Conservation (phyloP, 2,329 filamentous ascomycete species). For the Hymenoscyphus albidus region DNA sequence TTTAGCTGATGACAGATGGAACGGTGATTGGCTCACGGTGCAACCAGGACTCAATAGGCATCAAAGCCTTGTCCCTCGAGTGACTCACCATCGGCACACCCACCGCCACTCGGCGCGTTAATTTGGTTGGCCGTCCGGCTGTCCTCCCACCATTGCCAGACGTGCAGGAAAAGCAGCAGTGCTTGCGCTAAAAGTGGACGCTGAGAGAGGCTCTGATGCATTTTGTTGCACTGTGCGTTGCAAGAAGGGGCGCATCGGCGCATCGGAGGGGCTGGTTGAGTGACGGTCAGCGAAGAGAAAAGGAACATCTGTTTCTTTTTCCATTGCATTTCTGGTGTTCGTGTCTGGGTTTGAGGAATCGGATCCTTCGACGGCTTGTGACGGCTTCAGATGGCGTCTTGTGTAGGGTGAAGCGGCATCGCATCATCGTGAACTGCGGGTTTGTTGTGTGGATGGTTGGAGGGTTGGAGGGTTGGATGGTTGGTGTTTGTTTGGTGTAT, state of each 20-base stretch:
- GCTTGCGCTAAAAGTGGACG: background rate
- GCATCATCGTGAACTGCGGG: background rate
- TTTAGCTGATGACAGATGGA: background rate
- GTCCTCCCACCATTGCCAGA: background rate
- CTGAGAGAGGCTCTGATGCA: background rate
- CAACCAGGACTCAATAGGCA: background rate
- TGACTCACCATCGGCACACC: background rate
- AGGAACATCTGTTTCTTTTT: background rate
- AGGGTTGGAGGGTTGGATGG: no score
- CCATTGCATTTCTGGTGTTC: background rate
- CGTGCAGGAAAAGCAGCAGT: background rate
- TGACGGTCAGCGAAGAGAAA: background rate
- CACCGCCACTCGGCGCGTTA: background rate
- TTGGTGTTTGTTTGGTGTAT: background rate
- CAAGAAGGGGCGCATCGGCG: background rate
- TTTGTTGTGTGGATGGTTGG: background rate
- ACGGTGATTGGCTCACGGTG: background rate
- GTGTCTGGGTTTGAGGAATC: background rate
- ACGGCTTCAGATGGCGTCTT: background rate
- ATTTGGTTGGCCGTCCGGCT: background rate
- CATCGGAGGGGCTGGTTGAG: background rate
- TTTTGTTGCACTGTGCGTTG: background rate
- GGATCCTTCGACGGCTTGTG: background rate
- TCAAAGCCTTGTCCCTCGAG: background rate
- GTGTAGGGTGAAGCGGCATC: background rate